Base-by-base conservation (phyloP, 305 asterid species). In the Solanum hybrid region DNA sequence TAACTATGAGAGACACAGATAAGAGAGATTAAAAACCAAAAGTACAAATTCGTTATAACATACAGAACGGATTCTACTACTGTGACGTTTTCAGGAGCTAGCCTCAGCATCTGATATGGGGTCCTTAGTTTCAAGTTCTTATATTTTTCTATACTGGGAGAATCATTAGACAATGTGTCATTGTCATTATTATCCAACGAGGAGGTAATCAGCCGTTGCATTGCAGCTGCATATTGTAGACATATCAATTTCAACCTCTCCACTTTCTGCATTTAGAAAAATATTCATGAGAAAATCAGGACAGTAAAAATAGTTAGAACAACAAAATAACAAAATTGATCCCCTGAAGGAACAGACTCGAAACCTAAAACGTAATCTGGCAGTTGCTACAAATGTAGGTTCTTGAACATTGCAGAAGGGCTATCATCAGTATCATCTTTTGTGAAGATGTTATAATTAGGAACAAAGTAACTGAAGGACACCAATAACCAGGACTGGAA, bases 191-290 rank as follows among this genome's bases (percentile, higher is more conserved):
- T 90, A 92, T 94, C 99, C 29, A 89, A 90, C 5, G 98, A 93
- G 87, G 96, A 92, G 79, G 97, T 94, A 76, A 96, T 92, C 92
- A 97, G 79, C 95, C 99, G 92, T 84, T 95, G 99, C 56, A 95
- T 95, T 75, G 99, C 99, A 77, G 96, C 94, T 82, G 99, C 98
- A 90, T 96, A 96, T 93, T 95, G 99, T 90, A 97, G 97, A 94
- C 99, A 97, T 88, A 96, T 93, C 79, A 91, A 88, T 91, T 97
- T 95, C 95, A 97, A 95, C 90, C 92, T 96, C 96, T 96, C 99
- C 94, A 96, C 94, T 92, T 96, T 97, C 99, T 96, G 97, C 95
- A 89, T 16, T 71, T 37, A 42, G 69, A 91, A 86, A 86, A 77
- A 51, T 22, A 88, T 71, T 60, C 78, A 75, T 86, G 90, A 89